Conservation (phyloP, 1,139 yeast species). For the Blastobotrys apis region DNA sequence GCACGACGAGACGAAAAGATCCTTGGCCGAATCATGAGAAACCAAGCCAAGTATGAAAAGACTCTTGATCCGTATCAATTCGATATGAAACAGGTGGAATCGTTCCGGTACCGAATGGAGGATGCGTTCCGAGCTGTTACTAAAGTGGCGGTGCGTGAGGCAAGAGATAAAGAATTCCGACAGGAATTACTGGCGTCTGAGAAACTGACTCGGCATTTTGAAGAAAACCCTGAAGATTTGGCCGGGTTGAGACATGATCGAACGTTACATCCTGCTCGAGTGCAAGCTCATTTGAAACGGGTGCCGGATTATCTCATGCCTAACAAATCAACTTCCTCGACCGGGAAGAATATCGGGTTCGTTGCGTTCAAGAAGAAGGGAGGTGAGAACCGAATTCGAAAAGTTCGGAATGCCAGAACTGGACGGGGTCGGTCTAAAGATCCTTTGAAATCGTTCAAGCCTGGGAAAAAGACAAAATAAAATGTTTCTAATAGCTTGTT, state of each 20-base stretch:
- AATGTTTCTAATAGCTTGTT: too few species aligned
- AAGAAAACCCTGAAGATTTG: conserved; percentile 96
- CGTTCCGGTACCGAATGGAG: conserved; percentile 93
- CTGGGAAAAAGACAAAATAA: conserved; percentile 8
- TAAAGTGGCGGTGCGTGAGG: conserved; percentile 83
- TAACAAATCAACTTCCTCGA: conserved; percentile 39
- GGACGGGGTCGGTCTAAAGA: conserved; percentile 47
- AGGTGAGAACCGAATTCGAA: conserved; percentile 42
- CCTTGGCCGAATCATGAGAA: conserved; percentile 66
- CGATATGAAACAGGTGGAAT: conserved; percentile 89
- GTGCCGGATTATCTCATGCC: conserved; percentile 92
- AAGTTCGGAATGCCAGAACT: conserved; percentile 39
- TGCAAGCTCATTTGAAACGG: conserved; percentile 81
- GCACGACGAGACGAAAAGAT: conserved; percentile 86
- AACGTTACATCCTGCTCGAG: conserved; percentile 76
- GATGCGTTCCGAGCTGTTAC: conserved; percentile 97
- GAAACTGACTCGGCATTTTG: conserved; percentile 88
- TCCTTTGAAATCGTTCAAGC: conserved; percentile 62
- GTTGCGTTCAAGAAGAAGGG: conserved; percentile 72
- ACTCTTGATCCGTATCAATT: conserved; percentile 67
- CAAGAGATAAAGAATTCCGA: conserved; percentile 85
- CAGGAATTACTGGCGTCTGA: conserved; percentile 85
- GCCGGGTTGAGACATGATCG: conserved; percentile 86
- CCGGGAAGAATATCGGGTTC: conserved; percentile 55
- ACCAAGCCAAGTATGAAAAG: conserved; percentile 67